A percentile compares a stretch with the other conserved stretches of the same genome.
Evolutionary conservation across 2,329 filamentous ascomycete species (phyloP).

Genomic region (Mycogone perniciosa): DNA sequence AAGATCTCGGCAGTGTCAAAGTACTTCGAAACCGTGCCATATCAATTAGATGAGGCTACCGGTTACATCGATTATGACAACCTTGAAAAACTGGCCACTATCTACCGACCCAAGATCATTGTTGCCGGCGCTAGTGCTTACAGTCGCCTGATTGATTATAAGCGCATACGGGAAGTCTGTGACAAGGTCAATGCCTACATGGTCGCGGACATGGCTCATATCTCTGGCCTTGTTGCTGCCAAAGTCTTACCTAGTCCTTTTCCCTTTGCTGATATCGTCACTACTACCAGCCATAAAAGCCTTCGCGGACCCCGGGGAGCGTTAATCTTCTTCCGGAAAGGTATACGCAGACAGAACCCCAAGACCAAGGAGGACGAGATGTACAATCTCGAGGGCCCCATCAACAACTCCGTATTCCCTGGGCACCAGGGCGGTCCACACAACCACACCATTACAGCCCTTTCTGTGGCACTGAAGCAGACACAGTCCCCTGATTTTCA

Average conservation of each 20-base stretch:
- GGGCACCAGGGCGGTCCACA: conserved; percentile 97
- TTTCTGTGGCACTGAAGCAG: conserved; percentile 92
- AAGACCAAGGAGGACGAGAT: conserved; percentile 81
- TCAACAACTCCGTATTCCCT: conserved; percentile 95
- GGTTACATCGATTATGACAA: conserved; percentile 93
- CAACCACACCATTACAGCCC: conserved; percentile 97
- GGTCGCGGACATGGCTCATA: conserved; percentile 93
- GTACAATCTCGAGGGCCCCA: conserved; percentile 87
- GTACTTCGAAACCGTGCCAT: conserved; percentile 97
- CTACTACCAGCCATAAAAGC: conserved; percentile 97
- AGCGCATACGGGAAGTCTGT: conserved; percentile 81
- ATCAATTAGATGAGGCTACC: conserved; percentile 82
- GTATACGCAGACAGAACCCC: conserved; percentile 72
- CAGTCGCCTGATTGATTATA: conserved; percentile 92
- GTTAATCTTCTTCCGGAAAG: conserved; percentile 97
- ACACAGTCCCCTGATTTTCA: conserved; percentile 85
- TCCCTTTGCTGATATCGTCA: conserved; percentile 85
- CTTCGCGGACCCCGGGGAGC: conserved; percentile 90
- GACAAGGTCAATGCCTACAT: conserved; percentile 91
- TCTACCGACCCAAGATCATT: conserved; percentile 94
- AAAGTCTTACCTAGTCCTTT: conserved; percentile 90
- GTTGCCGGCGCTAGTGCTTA: conserved; percentile 94
- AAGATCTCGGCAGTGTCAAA: conserved; percentile 98
- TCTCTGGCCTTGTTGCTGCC: conserved; percentile 88
- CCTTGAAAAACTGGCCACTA: conserved; percentile 75